phyloP scores from a whole-genome alignment of 257 asterid genomes.

The Solanum gracilifrons region DNA sequence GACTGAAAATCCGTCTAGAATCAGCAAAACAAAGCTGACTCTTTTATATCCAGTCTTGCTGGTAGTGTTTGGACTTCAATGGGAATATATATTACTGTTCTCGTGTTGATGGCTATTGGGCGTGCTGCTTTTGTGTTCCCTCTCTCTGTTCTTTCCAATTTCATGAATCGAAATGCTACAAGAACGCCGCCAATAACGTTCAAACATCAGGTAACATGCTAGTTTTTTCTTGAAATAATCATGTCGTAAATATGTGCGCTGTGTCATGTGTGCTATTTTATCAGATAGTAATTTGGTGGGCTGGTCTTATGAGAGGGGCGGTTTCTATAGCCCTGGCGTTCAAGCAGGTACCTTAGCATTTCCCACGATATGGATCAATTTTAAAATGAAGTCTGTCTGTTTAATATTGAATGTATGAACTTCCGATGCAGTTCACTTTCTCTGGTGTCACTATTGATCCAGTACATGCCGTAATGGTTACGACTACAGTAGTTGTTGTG shows the following conservation, averaged over 20 bases:
- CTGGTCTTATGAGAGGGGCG: slow-evolving; percentile 98
- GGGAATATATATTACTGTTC: slow-evolving; percentile 39
- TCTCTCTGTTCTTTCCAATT: slow-evolving; percentile 64
- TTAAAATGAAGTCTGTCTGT: background rate
- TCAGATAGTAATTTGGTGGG: slow-evolving; percentile 92
- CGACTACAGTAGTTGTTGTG: slow-evolving; percentile 54
- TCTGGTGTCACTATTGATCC: slow-evolving; percentile 65
- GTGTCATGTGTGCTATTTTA: background rate
- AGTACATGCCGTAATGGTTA: slow-evolving; percentile 58
- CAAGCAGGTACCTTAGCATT: slow-evolving; percentile 53
- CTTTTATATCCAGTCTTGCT: background rate
- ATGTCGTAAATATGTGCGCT: background rate
- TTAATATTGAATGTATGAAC: background rate
- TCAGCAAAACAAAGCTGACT: background rate
- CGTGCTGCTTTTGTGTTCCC: slow-evolving; percentile 97
- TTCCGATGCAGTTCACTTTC: slow-evolving; percentile 51
- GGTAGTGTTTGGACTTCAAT: slow-evolving; percentile 43
- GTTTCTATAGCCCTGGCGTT: slow-evolving; percentile 94
- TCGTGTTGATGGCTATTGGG: slow-evolving; percentile 57
- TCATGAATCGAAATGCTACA: slow-evolving; percentile 43
- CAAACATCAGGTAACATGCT: slow-evolving; percentile 56
- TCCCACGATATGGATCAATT: background rate
- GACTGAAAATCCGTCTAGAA: background rate
- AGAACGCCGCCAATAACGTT: slow-evolving; percentile 41
- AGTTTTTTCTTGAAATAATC: background rate